A percentile compares a stretch with the other conserved stretches of the same genome.
These are phyloP conservation scores for Persicaria tinctoria DNA, from an alignment of 148 eudicot genomes.

Conservation along the genomic window DNA sequence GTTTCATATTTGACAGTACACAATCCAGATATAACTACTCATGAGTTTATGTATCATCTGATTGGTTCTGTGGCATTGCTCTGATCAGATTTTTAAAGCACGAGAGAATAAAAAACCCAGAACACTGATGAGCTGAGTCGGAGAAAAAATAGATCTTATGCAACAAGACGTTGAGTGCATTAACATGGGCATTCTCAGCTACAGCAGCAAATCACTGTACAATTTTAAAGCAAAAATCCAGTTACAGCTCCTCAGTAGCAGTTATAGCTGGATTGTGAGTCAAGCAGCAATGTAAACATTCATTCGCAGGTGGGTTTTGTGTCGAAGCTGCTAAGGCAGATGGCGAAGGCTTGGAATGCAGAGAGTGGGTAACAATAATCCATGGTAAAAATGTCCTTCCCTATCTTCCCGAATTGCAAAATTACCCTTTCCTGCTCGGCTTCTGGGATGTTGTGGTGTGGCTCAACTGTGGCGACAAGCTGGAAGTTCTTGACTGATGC, in stretches of 20 bases:
- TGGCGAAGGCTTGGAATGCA: constrained; percentile 86
- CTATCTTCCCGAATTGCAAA: constrained; percentile 83
- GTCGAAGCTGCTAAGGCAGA: constrained; percentile 92
- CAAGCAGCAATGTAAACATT: neutral
- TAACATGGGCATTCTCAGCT: constrained; percentile 1
- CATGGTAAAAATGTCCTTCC: constrained; percentile 92
- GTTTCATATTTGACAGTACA: too few species aligned
- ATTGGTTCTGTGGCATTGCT: too few species aligned
- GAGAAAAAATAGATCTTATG: constrained; percentile 4
- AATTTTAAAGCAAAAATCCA: constrained; percentile 5
- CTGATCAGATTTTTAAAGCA: neutral
- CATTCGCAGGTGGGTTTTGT: constrained; percentile 92
- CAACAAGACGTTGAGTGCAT: neutral
- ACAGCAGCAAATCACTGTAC: constrained; percentile 5
- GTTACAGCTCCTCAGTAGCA: neutral
- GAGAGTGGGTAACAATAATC: constrained; percentile 87
- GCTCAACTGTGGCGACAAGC: constrained; percentile 80
- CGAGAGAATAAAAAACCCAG: neutral
- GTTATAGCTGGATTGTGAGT: neutral
- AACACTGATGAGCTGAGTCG: neutral
- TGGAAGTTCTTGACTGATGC: constrained; percentile 94
- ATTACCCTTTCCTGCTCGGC: constrained; percentile 77
- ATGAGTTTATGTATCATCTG: too few species aligned
- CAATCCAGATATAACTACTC: too few species aligned
- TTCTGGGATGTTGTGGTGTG: constrained; percentile 52